These are phyloP conservation scores for Calonectria montana DNA, from an alignment of 2,329 filamentous ascomycete species.

Conservation along the genomic window DNA sequence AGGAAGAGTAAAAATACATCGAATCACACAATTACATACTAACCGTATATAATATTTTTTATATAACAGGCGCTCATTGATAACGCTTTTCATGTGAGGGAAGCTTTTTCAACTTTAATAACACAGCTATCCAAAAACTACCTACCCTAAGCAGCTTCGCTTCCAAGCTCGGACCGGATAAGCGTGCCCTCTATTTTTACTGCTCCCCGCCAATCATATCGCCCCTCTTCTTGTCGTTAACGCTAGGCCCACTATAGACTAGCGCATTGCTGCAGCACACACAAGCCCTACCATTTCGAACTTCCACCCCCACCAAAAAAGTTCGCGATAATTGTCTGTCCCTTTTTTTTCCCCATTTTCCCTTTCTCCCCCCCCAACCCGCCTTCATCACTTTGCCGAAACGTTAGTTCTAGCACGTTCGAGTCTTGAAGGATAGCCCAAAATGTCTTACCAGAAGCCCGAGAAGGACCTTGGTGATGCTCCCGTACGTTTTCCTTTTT, in stretches of 20 bases:
- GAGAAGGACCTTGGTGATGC: constrained; percentile 95
- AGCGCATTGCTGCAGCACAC: constrained; percentile 15
- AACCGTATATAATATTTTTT: background rate
- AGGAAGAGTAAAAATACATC: background rate
- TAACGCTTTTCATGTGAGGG: background rate
- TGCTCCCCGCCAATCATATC: constrained; percentile 7
- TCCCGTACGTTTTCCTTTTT: constrained; percentile 68
- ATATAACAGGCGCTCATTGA: background rate
- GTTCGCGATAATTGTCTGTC: constrained; percentile 30
- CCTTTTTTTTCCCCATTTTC: background rate
- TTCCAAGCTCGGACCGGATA: background rate
- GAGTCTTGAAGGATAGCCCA: constrained; percentile 81
- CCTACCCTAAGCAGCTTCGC: background rate
- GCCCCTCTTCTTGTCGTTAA: background rate
- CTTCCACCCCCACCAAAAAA: constrained; percentile 33
- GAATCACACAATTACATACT: background rate
- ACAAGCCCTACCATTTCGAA: constrained; percentile 26
- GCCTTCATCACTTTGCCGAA: constrained; percentile 86
- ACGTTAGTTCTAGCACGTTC: constrained; percentile 68
- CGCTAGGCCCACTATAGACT: constrained; percentile 10
- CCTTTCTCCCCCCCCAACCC: constrained; percentile 11
- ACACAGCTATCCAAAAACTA: background rate
- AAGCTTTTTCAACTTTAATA: background rate
- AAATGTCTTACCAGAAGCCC: constrained; percentile 94
- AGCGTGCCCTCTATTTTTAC: background rate